Evolutionary conservation across 2,329 filamentous ascomycete genomes (phyloP).

Genomic region (Aspergillus pseudoterreus): DNA sequence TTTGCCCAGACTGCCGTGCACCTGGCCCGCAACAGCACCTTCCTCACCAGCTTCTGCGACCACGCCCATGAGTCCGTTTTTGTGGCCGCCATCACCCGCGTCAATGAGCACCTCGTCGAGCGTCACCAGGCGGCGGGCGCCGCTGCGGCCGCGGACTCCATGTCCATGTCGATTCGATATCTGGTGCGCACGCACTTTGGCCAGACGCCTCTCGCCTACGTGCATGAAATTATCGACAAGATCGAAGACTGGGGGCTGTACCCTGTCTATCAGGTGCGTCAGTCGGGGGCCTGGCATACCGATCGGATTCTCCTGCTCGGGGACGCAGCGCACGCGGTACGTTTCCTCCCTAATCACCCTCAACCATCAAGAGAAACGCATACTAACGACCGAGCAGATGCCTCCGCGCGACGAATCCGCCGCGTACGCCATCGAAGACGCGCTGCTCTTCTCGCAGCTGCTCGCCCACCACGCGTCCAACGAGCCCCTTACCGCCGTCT

Average conservation of each 20-base stretch:
- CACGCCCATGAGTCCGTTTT: slow-evolving; percentile 34
- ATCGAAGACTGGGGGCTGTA: slow-evolving; percentile 41
- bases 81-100: slow-evolving; percentile 37
- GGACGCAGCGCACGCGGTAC: slow-evolving; percentile 47
- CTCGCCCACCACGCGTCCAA: slow-evolving; percentile 28
- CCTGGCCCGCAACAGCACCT: slow-evolving; percentile 34
- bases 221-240: slow-evolving; percentile 34
- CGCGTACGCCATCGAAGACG: slow-evolving; percentile 44
- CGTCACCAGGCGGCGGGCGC: slow-evolving; percentile 27
- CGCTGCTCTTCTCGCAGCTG: slow-evolving; percentile 40
- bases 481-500: slow-evolving; percentile 30
- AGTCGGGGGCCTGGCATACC: slow-evolving; percentile 37
- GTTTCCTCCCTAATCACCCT: slow-evolving; percentile 11
- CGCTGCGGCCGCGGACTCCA: slow-evolving; percentile 27
- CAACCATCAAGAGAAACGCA: neutral
- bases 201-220: slow-evolving; percentile 4
- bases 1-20: slow-evolving; percentile 39
- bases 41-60: slow-evolving; percentile 40
- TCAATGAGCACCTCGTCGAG: slow-evolving; percentile 25
- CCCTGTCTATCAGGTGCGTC: slow-evolving; percentile 41
- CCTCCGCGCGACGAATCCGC: slow-evolving; percentile 46
- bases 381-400: slow-evolving; percentile 31
- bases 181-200: slow-evolving; percentile 19
- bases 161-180: slow-evolving; percentile 20
- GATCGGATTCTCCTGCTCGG: slow-evolving; percentile 41